These are phyloP conservation scores for Stephania japonica DNA, from an alignment of 164 flowering plant genomes.

Conservation along the genomic window DNA sequence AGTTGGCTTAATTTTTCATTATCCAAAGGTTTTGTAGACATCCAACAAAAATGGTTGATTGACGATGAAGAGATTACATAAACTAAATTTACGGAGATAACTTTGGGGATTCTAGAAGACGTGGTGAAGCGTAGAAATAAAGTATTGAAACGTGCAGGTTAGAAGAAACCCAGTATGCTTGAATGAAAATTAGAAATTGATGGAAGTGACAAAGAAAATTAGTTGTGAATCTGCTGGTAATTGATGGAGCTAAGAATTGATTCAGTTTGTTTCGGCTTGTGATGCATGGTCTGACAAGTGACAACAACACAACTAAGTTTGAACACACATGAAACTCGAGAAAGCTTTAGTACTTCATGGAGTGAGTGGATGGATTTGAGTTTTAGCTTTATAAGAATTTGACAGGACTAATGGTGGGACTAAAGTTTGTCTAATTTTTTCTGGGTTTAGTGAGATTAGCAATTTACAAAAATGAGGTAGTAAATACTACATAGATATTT, in stretches of 20 bases:
- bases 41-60: too few relatives aligned
- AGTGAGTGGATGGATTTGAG: not conserved
- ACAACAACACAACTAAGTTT: not conserved
- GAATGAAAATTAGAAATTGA: not conserved
- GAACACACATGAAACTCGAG: not conserved
- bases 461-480: too few relatives aligned
- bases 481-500: too few relatives aligned
- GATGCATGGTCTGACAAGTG: not conserved
- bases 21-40: too few relatives aligned
- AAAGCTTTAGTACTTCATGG: not conserved
- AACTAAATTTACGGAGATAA: not conserved
- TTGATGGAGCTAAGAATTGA: not conserved
- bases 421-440: not conserved
- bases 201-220: not conserved
- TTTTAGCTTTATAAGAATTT: not conserved
- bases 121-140: not conserved
- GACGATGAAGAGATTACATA: too few relatives aligned
- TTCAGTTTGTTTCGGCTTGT: not conserved
- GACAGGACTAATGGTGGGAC: not conserved
- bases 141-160: not conserved
- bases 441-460: too few relatives aligned
- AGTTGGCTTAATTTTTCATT: too few relatives aligned
- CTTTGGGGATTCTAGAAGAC: not conserved
- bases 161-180: not conserved
- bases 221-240: not conserved